phyloP scores from a whole-genome alignment of 1,139 yeast genomes.

The Suhomyces ambrosiae region DNA sequence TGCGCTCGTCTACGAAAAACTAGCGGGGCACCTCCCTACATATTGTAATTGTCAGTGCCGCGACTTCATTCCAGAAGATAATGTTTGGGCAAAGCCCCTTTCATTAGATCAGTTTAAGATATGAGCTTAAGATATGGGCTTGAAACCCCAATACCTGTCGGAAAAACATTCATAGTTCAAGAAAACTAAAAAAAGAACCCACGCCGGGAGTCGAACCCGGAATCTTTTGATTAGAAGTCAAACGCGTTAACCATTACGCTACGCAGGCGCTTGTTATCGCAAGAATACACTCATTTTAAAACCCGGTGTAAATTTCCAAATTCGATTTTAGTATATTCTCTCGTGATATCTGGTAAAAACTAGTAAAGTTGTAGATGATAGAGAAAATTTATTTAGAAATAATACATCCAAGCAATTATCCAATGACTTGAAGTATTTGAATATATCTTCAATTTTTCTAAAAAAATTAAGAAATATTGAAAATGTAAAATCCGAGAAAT shows the following conservation, averaged over 20 bases:
- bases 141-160: neutral
- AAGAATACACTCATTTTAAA: neutral
- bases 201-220: constrained; percentile 54
- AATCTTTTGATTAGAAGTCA: constrained; percentile 51
- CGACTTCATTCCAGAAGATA: neutral
- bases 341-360: neutral
- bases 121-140: neutral
- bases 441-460: no score
- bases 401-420: no score
- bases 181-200: constrained; percentile 27
- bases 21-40: neutral
- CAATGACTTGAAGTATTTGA: no score
- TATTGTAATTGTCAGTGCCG: no score
- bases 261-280: constrained; percentile 34
- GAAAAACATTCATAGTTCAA: no score
- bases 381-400: no score
- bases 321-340: no score
- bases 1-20: neutral
- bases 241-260: constrained; percentile 53
- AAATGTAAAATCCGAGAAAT: no score
- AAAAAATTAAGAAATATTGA: no score
- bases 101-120: no score
- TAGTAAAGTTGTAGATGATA: neutral
- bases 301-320: neutral
- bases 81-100: neutral